Evolutionary conservation across 768 basidiomycete genomes (phyloP), one percentile per base, ranked within the genome.

Genomic region (Suillus hirtellus): DNA sequence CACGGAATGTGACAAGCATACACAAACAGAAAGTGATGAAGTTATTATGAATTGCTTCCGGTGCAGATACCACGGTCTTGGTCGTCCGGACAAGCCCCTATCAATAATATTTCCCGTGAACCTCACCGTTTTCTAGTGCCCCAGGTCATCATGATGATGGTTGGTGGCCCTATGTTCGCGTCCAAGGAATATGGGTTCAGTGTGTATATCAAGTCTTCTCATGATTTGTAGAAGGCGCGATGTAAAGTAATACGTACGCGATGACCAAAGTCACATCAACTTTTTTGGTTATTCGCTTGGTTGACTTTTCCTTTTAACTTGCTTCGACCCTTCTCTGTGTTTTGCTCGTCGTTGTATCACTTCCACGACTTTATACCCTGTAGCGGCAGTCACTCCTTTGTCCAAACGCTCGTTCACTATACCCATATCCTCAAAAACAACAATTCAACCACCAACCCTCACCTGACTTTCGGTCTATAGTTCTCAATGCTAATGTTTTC

Each of bases 401-500:
- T 17, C 4, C 38, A 40, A 17, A 56, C 56, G 10, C 9, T 58
- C 56, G 3, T 58, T 58, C 7, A 17, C 56, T 27, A 58, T 42
- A 58, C 21, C 2, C 6, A 31, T 31, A 31, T 4, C 40, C 12
- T 31, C 10, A 27, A 21, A 21, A 38, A 37, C 15, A 17, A 19
- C 38, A 15, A 24, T 38, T 27, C 17, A 11, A 2, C 55, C 4
- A 58, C 6, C 17, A 19, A 40, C 12, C 38, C 55, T n/a, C 21
- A 15, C 24, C 14, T 10, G 21, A 31, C 9, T 19, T 37, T 19
- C 40, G 0, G 54, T 37, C 17, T 19, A 27, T 27, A 38, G 11
- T 49, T 11, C 21, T 6, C 54, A 24, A 73, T 75, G 72, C 68
- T 68, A 54, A 34, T 66, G 73, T 67, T 72, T 68, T 46, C 67